Evolutionary conservation across 1,284 basidiomycete species (phyloP).

Genomic region (Anthracocystis panici-leucophaei): DNA sequence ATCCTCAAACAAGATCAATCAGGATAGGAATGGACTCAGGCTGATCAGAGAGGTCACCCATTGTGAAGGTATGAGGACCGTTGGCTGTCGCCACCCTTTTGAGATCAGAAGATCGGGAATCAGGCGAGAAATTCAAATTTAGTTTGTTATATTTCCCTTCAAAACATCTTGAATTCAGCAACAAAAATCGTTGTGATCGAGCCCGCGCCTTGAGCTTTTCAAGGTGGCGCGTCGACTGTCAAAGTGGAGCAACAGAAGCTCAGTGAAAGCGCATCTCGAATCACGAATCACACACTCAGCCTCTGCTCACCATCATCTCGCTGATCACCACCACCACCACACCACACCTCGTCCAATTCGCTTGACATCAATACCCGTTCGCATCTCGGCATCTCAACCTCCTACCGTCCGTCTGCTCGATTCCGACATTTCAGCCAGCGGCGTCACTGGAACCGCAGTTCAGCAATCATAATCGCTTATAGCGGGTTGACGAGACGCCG

Average conservation of each 20-base stretch:
- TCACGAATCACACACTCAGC: background rate
- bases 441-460: background rate
- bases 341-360: too few relatives aligned
- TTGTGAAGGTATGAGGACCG: background rate
- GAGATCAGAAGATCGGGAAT: background rate
- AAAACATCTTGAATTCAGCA: background rate
- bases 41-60: background rate
- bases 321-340: constrained; percentile 7
- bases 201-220: constrained; percentile 6
- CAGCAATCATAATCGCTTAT: background rate
- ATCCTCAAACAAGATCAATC: too few relatives aligned
- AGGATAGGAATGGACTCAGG: background rate
- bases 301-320: constrained; percentile 3
- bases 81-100: too few relatives aligned
- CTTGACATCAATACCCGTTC: too few relatives aligned
- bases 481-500: background rate
- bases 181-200: constrained; percentile 25
- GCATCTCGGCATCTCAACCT: background rate
- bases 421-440: too few relatives aligned
- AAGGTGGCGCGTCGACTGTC: constrained; percentile 38
- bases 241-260: constrained; percentile 31
- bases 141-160: background rate
- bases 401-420: background rate
- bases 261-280: background rate
- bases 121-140: background rate